Evolutionary conservation across 2,329 filamentous ascomycete genomes (phyloP).

Genomic region (Ceratocystis eucalypticola): DNA sequence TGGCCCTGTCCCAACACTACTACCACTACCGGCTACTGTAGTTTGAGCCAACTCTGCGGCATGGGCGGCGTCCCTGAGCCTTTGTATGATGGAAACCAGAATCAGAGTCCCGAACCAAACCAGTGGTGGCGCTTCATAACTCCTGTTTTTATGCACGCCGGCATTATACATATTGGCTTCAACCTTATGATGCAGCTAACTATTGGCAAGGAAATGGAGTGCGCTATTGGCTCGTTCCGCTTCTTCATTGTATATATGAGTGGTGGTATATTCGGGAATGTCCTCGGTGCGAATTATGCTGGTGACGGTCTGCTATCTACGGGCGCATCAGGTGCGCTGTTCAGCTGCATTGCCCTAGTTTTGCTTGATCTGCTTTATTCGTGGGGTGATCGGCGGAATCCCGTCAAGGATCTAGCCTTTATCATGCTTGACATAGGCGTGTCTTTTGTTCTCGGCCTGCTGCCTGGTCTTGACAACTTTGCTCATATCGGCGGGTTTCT

Average conservation of each 20-base stretch:
- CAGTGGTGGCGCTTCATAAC: conserved; percentile 97
- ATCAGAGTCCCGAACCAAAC: conserved; percentile 53
- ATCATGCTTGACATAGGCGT: conserved; percentile 75
- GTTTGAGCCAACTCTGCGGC: conserved; percentile 68
- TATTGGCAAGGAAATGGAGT: conserved; percentile 83
- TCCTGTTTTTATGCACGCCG: conserved; percentile 90
- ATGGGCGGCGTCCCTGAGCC: conserved; percentile 65
- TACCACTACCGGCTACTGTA: conserved; percentile 47
- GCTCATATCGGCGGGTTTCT: conserved; percentile 92
- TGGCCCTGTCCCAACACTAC: conserved; percentile 80
- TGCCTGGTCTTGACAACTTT: conserved; percentile 93
- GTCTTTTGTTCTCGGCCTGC: conserved; percentile 78
- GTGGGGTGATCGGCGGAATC: conserved; percentile 66
- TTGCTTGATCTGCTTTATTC: conserved; percentile 86
- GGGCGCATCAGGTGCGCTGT: conserved; percentile 79
- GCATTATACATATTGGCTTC: conserved; percentile 87
- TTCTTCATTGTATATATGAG: conserved; percentile 84
- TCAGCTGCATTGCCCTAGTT: conserved; percentile 79
- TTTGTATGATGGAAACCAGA: conserved; percentile 37
- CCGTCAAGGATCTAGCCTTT: conserved; percentile 74
- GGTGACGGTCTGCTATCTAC: conserved; percentile 68
- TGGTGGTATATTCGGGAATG: conserved; percentile 88
- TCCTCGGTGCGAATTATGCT: conserved; percentile 88
- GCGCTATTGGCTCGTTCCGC: conserved; percentile 72
- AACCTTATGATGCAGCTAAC: conserved; percentile 87